Conservation (phyloP, 192 early-diverging fungal species). For the Coemansia umbellata region DNA sequence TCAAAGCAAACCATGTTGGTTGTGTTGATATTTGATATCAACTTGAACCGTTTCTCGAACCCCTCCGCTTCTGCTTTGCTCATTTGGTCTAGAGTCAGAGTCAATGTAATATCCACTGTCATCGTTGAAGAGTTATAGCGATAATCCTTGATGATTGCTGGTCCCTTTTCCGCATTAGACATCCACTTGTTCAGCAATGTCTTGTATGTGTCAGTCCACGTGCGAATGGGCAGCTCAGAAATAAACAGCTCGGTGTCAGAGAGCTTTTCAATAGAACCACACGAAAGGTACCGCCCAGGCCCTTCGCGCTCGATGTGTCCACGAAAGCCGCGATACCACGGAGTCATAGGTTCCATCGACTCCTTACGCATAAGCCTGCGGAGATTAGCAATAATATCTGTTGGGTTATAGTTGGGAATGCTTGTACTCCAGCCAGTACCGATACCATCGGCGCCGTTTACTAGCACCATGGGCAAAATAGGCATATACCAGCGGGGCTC, state of each 20-base stretch:
- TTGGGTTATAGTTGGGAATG: constrained; percentile 85
- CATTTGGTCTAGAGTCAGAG: constrained; percentile 62
- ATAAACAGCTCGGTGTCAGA: constrained; percentile 77
- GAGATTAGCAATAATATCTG: constrained; percentile 85
- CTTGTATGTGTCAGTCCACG: constrained; percentile 90
- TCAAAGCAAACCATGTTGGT: constrained; percentile 96
- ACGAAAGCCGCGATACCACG: constrained; percentile 94
- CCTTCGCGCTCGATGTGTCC: constrained; percentile 64
- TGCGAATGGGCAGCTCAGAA: constrained; percentile 82
- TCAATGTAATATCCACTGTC: constrained; percentile 44
- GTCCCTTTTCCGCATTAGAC: constrained; percentile 64
- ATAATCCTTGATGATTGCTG: constrained; percentile 59
- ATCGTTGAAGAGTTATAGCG: constrained; percentile 52
- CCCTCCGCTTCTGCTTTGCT: constrained; percentile 69
- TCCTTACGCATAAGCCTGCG: constrained; percentile 72
- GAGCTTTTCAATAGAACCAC: constrained; percentile 65
- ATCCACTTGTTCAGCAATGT: constrained; percentile 76
- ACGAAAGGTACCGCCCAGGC: constrained; percentile 61
- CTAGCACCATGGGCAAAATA: constrained; percentile 87
- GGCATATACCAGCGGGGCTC: constrained; percentile 97
- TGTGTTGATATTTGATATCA: constrained; percentile 66
- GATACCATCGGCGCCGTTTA: constrained; percentile 94
- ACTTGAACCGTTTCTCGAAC: constrained; percentile 78
- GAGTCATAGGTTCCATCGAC: constrained; percentile 67
- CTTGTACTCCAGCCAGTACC: constrained; percentile 86